Evolutionary conservation across 257 asterid genomes (phyloP).

Genomic region (Nicotiana knightiana): DNA sequence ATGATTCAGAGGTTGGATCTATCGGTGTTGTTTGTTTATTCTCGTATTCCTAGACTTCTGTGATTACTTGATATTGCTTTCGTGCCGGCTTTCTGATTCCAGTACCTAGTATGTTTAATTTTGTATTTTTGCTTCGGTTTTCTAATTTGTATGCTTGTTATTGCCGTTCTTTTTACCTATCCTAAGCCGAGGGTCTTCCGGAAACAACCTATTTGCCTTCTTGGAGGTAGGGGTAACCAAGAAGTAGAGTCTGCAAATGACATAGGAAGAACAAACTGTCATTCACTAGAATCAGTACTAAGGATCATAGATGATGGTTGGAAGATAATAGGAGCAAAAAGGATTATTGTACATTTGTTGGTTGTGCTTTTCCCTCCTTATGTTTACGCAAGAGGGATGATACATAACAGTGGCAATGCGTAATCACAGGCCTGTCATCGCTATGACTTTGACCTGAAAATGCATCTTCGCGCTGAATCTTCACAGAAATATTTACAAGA

Average conservation of each 20-base stretch:
- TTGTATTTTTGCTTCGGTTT: no score
- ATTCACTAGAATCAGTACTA: neutral
- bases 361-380: constrained; percentile 23
- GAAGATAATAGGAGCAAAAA: constrained; percentile 33
- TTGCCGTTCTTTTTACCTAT: no score
- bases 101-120: no score
- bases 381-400: constrained; percentile 37
- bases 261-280: neutral
- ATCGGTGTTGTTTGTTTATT: no score
- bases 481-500: constrained; percentile 62
- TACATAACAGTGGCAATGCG: constrained; percentile 42
- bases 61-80: no score
- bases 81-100: no score
- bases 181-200: no score
- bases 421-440: constrained; percentile 75
- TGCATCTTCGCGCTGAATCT: constrained; percentile 35
- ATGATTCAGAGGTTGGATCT: no score
- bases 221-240: no score
- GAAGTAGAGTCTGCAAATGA: neutral
- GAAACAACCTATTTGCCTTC: no score
- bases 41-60: no score
- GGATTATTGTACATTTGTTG: constrained; percentile 41
- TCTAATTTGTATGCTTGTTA: no score
- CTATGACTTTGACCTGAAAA: constrained; percentile 81
- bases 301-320: neutral